Evolutionary conservation across 2,329 filamentous ascomycete species (phyloP), one percentile per base, ranked within the genome.

Genomic region (Pezicula radicicola): DNA sequence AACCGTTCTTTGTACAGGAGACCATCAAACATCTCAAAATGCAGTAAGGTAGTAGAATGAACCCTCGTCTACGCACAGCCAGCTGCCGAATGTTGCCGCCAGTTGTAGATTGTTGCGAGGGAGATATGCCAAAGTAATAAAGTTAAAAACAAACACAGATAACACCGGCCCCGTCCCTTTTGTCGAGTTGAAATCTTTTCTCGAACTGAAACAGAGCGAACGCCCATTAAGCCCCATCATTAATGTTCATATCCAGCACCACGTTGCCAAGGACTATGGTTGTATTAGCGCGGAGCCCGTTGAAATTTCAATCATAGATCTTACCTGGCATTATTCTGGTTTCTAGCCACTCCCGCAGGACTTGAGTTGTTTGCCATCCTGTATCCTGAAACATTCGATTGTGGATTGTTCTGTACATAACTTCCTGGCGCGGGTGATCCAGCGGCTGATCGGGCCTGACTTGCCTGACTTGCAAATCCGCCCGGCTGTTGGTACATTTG

Each of bases 161-260:
- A 64, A 65, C 58, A 66, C 63, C 63, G 51, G 51, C 56, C 36
- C 30, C 30, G 19, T 19, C 59, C 55, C 56, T 48, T 49, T 57
- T 57, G 49, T 57, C 55, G 48, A 58, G 46, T 48, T 43, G 55
- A 55, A 51, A 41, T 21, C 46, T 33, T 52, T 50, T 33, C 30
- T 33, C 30, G 30, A 50, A 55, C 44, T 27, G 42, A 45, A 45
- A 45, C 42, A 51, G 50, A 57, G 51, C 42, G 59, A 64, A 63
- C 60, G 59, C 63, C 61, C 40, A 60, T 60, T 56, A 60, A 59
- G 51, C 53, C 53, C 50, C 43, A 50, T 66, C 62, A 66, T 66
- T 72, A 75, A 64, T 75, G 70, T 44, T 81, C 78, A 63, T 81
- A 81, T 55, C 78, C 78, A 50, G 78, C 78, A 60, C 78, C 78